Percentiles rank a stretch among this genome's conserved stretches.
Conservation (phyloP, 2,329 filamentous ascomycete species). For the Peltaster fructicola region DNA sequence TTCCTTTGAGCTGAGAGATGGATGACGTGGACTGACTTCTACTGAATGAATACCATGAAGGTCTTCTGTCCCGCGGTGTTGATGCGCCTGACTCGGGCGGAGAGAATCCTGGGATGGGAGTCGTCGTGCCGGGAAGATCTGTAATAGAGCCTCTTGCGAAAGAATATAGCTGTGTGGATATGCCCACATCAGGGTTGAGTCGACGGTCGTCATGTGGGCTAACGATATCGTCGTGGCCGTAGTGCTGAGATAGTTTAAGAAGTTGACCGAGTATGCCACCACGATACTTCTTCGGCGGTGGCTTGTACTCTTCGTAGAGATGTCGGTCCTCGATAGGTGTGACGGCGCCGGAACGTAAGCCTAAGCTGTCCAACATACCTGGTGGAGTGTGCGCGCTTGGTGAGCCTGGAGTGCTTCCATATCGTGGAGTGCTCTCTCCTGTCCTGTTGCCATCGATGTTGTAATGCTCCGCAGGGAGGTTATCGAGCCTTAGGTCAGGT, state of each 20-base stretch:
- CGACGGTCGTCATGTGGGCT: conserved; percentile 5
- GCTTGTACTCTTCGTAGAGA: conserved; percentile 45
- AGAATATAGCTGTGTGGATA: no score
- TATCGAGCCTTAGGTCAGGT: no score
- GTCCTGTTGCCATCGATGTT: no score
- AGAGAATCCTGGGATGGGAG: conserved; percentile 13
- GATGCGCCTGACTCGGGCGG: conserved; percentile 25
- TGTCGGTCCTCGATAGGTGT: conserved; percentile 32
- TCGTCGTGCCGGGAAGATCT: no score
- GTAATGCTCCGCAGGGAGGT: no score
- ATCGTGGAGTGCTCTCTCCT: no score
- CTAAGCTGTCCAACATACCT: no score
- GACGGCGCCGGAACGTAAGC: conserved; percentile 26
- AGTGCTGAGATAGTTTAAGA: conserved; percentile 49
- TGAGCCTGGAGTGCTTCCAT: no score
- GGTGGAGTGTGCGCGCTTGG: no score
- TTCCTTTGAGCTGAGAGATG: conserved; percentile 26
- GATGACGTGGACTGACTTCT: conserved; percentile 23
- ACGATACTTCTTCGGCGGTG: conserved; percentile 49
- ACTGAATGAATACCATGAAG: conserved; percentile 20
- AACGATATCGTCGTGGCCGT: no score
- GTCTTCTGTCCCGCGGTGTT: conserved; percentile 19
- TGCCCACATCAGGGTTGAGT: no score
- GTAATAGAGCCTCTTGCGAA: no score
- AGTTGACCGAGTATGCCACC: conserved; percentile 58